A percentile compares a stretch with the other conserved stretches of the same genome.
Conservation (phyloP, 78 protist species). For the Bigelowiella natans region DNA sequence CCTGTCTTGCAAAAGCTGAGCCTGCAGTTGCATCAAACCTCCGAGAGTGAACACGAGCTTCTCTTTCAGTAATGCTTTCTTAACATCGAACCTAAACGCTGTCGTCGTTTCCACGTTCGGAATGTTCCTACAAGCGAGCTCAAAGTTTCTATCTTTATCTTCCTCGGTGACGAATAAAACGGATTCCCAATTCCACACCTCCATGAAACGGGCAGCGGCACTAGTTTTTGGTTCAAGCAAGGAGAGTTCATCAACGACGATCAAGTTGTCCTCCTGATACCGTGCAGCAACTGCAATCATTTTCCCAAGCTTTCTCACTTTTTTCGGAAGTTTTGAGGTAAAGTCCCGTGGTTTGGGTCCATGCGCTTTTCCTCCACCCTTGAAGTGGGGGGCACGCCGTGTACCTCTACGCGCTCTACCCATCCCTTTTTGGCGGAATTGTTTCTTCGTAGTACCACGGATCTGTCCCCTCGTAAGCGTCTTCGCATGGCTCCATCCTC, state of each 20-base stretch:
- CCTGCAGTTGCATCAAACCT: no score
- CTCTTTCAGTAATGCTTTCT: neutral
- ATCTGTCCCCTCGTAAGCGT: neutral
- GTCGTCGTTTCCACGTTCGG: neutral
- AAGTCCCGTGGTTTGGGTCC: neutral
- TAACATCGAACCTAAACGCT: neutral
- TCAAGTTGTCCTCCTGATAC: neutral
- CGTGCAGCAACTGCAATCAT: neutral
- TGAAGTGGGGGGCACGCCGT: neutral
- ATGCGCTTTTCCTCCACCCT: neutral
- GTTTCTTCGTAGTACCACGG: neutral
- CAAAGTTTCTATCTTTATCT: neutral
- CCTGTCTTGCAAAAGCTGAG: no score
- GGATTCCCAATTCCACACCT: neutral
- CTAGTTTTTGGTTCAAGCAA: neutral
- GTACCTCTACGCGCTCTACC: neutral
- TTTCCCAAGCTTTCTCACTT: neutral
- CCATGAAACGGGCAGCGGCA: neutral
- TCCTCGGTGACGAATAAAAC: neutral
- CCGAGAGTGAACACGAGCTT: neutral
- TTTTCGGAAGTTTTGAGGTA: neutral
- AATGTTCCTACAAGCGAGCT: neutral
- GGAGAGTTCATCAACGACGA: neutral
- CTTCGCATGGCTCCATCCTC: neutral
- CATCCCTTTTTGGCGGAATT: neutral